A percentile compares a stretch with the other conserved stretches of the same genome.
These are phyloP conservation scores for Scheffersomyces titani DNA, from an alignment of 1,139 yeast species.

Conservation along the genomic window DNA sequence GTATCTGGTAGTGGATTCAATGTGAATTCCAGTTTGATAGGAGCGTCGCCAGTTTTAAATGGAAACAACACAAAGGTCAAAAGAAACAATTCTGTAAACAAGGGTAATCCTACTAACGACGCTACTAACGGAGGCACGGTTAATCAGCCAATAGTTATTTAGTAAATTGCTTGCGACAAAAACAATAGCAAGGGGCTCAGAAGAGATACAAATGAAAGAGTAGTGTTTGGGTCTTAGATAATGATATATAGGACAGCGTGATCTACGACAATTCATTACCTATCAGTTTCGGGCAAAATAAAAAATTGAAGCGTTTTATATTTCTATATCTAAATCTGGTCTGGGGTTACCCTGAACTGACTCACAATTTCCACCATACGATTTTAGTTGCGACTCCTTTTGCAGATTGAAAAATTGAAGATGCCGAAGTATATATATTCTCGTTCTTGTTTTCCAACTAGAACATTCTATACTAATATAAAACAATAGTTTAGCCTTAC, in stretches of 20 bases:
- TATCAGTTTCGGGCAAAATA: neutral
- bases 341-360: constrained; percentile 35
- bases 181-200: neutral
- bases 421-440: neutral
- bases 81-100: constrained; percentile 5
- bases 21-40: neutral
- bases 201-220: neutral
- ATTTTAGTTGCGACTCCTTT: neutral
- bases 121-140: constrained; percentile 6
- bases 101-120: constrained; percentile 2
- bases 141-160: constrained; percentile 10
- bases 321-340: neutral
- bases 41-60: neutral
- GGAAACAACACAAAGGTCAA: neutral
- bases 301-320: neutral
- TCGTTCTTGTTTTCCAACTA: neutral
- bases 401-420: neutral
- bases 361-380: constrained; percentile 15
- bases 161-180: neutral
- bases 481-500: neutral
- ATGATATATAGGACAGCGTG: neutral
- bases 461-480: neutral
- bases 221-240: neutral
- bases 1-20: neutral
- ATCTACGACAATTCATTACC: neutral